Percentiles rank a stretch among this genome's conserved stretches.
These are phyloP conservation scores for Melaleuca alternifolia DNA, from an alignment of 345 rosid genomes.

Conservation along the genomic window DNA sequence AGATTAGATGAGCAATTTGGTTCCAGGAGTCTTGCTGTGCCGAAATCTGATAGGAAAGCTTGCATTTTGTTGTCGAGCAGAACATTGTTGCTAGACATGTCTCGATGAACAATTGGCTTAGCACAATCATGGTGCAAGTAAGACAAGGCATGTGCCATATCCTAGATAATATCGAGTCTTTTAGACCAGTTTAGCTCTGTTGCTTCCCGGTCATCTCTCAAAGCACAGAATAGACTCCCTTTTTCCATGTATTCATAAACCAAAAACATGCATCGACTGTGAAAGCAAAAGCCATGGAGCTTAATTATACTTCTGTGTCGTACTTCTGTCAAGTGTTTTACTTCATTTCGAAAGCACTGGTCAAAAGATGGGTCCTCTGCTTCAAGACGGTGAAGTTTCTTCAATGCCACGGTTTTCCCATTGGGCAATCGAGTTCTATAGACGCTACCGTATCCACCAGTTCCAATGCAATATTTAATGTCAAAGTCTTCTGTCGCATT, in stretches of 20 bases:
- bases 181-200: slow-evolving; percentile 1
- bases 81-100: slow-evolving; percentile 11
- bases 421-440: slow-evolving; percentile 8
- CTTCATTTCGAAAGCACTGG: slow-evolving; percentile 1
- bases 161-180: background rate
- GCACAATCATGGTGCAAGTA: slow-evolving; percentile 7
- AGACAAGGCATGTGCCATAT: slow-evolving; percentile 2
- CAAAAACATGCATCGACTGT: background rate
- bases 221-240: background rate
- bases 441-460: slow-evolving; percentile 14
- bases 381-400: slow-evolving; percentile 1
- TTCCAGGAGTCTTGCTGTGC: background rate
- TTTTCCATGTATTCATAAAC: slow-evolving; percentile 1
- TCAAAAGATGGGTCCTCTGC: background rate
- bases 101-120: slow-evolving; percentile 5
- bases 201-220: background rate
- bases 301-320: slow-evolving; percentile 6
- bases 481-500: slow-evolving; percentile 9
- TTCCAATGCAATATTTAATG: slow-evolving; percentile 14
- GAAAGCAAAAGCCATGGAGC: slow-evolving; percentile 1
- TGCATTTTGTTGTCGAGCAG: background rate
- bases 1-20: slow-evolving; percentile 3
- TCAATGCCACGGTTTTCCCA: slow-evolving; percentile 3
- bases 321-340: background rate
- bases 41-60: slow-evolving; percentile 6